These are phyloP conservation scores for Bipolaris zeicola DNA, from an alignment of 2,329 filamentous ascomycete genomes.

Conservation along the genomic window DNA sequence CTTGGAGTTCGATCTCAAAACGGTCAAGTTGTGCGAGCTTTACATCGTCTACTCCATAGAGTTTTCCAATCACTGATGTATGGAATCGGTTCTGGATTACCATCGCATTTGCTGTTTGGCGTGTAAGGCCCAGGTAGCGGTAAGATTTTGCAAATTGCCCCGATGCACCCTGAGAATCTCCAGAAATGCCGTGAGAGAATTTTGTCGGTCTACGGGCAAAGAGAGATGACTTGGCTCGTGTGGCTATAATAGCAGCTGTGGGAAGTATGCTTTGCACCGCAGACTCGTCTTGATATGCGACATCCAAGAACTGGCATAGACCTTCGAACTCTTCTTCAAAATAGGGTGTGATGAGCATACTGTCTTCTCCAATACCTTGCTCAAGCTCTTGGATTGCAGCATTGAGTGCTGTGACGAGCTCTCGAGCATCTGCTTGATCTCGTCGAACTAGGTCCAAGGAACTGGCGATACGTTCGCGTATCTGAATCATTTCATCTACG, in stretches of 20 bases:
- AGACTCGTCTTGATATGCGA: slow-evolving; percentile 23
- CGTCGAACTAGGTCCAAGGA: slow-evolving; percentile 40
- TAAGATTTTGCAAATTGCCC: slow-evolving; percentile 31
- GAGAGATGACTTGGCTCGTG: slow-evolving; percentile 38
- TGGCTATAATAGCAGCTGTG: slow-evolving; percentile 18
- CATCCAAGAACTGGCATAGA: slow-evolving; percentile 45
- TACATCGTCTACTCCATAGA: slow-evolving; percentile 44
- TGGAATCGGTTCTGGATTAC: slow-evolving; percentile 40
- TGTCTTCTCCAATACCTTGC: slow-evolving; percentile 35
- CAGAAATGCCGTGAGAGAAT: slow-evolving; percentile 12
- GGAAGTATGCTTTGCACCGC: slow-evolving; percentile 13
- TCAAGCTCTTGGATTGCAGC: slow-evolving; percentile 41
- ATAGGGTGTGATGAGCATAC: slow-evolving; percentile 35
- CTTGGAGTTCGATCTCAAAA: slow-evolving; percentile 49
- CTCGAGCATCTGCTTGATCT: slow-evolving; percentile 37
- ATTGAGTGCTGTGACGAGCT: slow-evolving; percentile 37
- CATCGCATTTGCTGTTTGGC: slow-evolving; percentile 26
- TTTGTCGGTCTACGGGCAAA: slow-evolving; percentile 47
- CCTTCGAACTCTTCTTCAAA: slow-evolving; percentile 48
- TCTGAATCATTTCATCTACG: slow-evolving; percentile 44
- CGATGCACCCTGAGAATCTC: slow-evolving; percentile 17
- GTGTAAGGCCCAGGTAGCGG: slow-evolving; percentile 34
- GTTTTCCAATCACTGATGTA: slow-evolving; percentile 33
- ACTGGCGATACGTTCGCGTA: slow-evolving; percentile 42
- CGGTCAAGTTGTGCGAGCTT: slow-evolving; percentile 49